Percentiles rank a stretch among this genome's conserved stretches.
phyloP scores from a whole-genome alignment of 306 rosid genomes.

The Sesbania bispinosa region DNA sequence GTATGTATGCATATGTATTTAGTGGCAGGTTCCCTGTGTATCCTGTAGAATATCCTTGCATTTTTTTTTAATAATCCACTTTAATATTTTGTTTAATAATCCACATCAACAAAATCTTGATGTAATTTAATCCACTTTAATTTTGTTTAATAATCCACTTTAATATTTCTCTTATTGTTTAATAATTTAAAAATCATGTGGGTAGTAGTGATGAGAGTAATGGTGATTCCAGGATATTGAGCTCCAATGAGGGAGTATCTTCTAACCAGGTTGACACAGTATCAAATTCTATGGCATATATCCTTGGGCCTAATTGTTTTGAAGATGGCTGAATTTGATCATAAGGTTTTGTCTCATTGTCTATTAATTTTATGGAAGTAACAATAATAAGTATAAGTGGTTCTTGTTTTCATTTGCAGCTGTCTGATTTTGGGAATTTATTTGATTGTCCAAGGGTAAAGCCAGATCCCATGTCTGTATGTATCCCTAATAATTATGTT shows the following conservation, averaged over 20 bases:
- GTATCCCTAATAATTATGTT: constrained; percentile 20
- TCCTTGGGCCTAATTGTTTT: constrained; percentile 57
- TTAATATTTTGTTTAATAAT: not conserved
- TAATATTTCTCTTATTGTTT: not conserved
- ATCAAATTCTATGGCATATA: constrained; percentile 39
- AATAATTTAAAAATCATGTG: constrained; percentile 30
- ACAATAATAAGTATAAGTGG: not conserved
- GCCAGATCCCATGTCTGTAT: not conserved
- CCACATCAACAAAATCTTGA: not conserved
- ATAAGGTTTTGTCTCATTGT: constrained; percentile 54
- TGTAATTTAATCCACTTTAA: not conserved
- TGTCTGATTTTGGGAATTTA: not conserved
- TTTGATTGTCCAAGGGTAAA: constrained; percentile 8
- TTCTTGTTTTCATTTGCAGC: constrained; percentile 6
- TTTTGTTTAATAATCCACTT: not conserved
- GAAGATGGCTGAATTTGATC: constrained; percentile 97
- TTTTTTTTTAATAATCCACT: not conserved
- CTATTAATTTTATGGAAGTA: constrained; percentile 10
- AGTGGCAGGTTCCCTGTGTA: not conserved
- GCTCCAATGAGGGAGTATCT: constrained; percentile 36
- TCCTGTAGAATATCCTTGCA: not conserved
- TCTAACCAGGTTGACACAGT: constrained; percentile 40
- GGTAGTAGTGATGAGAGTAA: constrained; percentile 28
- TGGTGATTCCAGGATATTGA: constrained; percentile 25
- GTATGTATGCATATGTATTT: constrained; percentile 32